Evolutionary conservation across 805 yeast genomes (phyloP).

Genomic region (Yamadazyma phyllophila): DNA sequence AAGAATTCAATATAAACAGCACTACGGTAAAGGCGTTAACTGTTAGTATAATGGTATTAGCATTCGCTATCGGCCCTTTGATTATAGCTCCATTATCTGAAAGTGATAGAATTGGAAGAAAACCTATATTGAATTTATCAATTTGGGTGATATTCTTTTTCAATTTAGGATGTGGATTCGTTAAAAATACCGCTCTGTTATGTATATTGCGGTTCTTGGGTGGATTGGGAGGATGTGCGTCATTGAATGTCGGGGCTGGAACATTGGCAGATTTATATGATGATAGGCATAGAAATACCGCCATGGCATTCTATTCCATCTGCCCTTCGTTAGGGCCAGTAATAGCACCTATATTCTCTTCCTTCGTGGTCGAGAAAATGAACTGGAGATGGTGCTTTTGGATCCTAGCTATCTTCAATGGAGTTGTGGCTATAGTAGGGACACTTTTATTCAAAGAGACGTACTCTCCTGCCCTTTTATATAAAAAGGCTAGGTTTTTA

Average conservation of each 20-base stretch:
- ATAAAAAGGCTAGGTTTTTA: constrained; percentile 24
- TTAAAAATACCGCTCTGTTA: constrained; percentile 31
- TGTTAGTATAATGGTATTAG: constrained; percentile 36
- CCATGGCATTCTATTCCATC: constrained; percentile 36
- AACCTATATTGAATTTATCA: constrained; percentile 29
- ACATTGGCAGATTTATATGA: constrained; percentile 37
- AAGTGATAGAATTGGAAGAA: constrained; percentile 35
- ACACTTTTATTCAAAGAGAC: constrained; percentile 33
- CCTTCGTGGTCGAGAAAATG: constrained; percentile 29
- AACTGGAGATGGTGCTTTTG: constrained; percentile 40
- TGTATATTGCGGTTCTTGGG: constrained; percentile 33
- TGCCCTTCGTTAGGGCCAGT: constrained; percentile 41
- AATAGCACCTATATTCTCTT: constrained; percentile 37
- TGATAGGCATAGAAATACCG: constrained; percentile 29
- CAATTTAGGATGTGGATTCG: constrained; percentile 37
- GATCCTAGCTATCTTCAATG: constrained; percentile 34
- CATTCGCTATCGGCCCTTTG: constrained; percentile 42
- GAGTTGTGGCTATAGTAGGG: constrained; percentile 30
- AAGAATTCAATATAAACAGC: constrained; percentile 28
- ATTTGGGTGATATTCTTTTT: constrained; percentile 35
- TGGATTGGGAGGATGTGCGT: constrained; percentile 39
- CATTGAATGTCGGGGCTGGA: constrained; percentile 40
- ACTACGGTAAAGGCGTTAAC: constrained; percentile 26
- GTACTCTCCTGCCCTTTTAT: constrained; percentile 34
- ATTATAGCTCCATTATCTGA: constrained; percentile 40